phyloP scores from a whole-genome alignment of 345 rosid species.

The Hevea brasiliensis region DNA sequence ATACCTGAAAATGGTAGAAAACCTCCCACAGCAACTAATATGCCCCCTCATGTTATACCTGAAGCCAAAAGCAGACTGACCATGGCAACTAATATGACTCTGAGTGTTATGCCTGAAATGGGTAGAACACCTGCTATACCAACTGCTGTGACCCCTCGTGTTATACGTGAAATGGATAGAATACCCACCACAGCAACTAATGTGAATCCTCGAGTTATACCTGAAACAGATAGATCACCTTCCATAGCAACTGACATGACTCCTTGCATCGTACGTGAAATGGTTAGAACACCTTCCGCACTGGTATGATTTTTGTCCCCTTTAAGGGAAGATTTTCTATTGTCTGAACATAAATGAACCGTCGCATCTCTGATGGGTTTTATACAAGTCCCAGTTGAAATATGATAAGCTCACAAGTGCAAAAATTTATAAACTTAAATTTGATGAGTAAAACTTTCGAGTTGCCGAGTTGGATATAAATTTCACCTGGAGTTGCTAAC shows the following conservation, averaged over 20 bases:
- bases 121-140: slow-evolving; percentile 8
- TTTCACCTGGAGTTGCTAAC: too few species aligned
- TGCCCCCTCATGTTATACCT: background rate
- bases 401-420: background rate
- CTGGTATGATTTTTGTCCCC: slow-evolving; percentile 28
- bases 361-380: slow-evolving; percentile 8
- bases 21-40: background rate
- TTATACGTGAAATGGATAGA: slow-evolving; percentile 28
- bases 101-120: slow-evolving; percentile 8
- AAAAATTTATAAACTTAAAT: slow-evolving; percentile 3
- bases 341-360: background rate
- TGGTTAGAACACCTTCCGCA: background rate
- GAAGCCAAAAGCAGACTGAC: slow-evolving; percentile 9
- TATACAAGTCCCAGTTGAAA: slow-evolving; percentile 2
- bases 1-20: background rate
- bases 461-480: background rate
- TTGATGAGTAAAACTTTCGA: background rate
- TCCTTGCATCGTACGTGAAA: slow-evolving; percentile 10
- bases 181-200: slow-evolving; percentile 18
- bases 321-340: background rate
- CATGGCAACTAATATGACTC: background rate
- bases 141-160: slow-evolving; percentile 9
- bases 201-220: slow-evolving; percentile 5
- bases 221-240: slow-evolving; percentile 3
- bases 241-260: slow-evolving; percentile 10